Conservation (phyloP, 768 basidiomycete genomes). For the Tephrocybe sp. region DNA sequence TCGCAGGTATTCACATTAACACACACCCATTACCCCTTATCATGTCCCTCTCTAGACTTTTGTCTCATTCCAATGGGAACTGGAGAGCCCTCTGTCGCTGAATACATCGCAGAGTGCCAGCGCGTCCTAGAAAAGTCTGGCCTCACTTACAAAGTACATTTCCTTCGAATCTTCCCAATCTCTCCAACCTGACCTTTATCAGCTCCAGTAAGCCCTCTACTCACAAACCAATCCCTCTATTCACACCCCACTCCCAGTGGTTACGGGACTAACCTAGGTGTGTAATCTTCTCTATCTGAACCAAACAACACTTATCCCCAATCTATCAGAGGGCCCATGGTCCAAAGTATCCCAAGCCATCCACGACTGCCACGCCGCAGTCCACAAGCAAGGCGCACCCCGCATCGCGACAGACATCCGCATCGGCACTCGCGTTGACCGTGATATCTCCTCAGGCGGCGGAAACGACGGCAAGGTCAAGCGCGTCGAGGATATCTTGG, state of each 20-base stretch:
- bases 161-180: not conserved
- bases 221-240: not conserved
- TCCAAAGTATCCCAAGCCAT: constrained; percentile 80
- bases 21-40: not conserved
- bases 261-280: constrained; percentile 89
- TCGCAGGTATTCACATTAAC: constrained; percentile 63
- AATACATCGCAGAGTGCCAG: constrained; percentile 80
- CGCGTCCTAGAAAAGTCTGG: constrained; percentile 81
- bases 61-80: constrained; percentile 88
- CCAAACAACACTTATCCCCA: not conserved
- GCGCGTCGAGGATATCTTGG: constrained; percentile 79
- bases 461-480: constrained; percentile 81
- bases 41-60: constrained; percentile 57
- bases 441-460: constrained; percentile 54
- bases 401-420: constrained; percentile 91
- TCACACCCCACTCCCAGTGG: constrained; percentile 46
- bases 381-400: constrained; percentile 72
- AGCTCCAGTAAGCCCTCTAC: constrained; percentile 64
- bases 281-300: constrained; percentile 9
- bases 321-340: constrained; percentile 78
- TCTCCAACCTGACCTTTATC: not conserved
- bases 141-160: constrained; percentile 68
- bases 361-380: constrained; percentile 86
- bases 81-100: constrained; percentile 69
- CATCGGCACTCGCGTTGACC: constrained; percentile 86